Percentiles rank a stretch among this genome's conserved stretches.
Evolutionary conservation across 2,329 filamentous ascomycete species (phyloP).

Genomic region (Sporothrix mexicana): DNA sequence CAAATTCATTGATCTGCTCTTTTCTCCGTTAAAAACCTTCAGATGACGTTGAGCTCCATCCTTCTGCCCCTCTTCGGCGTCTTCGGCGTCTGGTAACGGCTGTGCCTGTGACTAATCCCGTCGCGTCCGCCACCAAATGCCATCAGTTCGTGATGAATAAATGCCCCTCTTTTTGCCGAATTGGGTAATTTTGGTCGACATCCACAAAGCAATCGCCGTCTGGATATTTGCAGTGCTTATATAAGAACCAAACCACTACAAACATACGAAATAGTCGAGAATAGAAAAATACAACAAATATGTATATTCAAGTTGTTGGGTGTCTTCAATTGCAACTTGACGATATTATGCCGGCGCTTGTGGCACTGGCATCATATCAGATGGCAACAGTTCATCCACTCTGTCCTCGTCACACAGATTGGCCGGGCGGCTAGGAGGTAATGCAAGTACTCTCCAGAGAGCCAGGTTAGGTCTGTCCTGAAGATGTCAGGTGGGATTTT

Average conservation of each 20-base stretch:
- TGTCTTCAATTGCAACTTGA: not conserved
- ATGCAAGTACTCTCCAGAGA: not conserved
- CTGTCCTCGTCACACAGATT: not conserved
- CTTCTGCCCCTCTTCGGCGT: not conserved
- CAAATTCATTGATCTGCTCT: no score
- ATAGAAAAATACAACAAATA: no score
- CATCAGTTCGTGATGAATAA: not conserved
- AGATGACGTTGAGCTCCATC: not conserved
- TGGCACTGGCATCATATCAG: constrained; percentile 10
- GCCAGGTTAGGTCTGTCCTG: no score
- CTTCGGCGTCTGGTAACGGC: not conserved
- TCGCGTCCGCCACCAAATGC: not conserved
- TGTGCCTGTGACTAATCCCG: constrained; percentile 13
- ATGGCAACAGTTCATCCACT: not conserved
- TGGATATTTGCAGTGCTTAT: no score
- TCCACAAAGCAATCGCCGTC: not conserved
- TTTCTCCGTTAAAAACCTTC: no score
- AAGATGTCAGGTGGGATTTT: not conserved
- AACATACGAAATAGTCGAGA: not conserved
- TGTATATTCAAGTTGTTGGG: not conserved
- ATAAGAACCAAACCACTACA: no score
- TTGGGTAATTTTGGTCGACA: constrained; percentile 20
- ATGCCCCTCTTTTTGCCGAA: constrained; percentile 12
- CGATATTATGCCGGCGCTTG: no score
- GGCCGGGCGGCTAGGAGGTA: not conserved